Evolutionary conservation across 2,329 filamentous ascomycete species (phyloP).

Genomic region (Lachnellula arida): DNA sequence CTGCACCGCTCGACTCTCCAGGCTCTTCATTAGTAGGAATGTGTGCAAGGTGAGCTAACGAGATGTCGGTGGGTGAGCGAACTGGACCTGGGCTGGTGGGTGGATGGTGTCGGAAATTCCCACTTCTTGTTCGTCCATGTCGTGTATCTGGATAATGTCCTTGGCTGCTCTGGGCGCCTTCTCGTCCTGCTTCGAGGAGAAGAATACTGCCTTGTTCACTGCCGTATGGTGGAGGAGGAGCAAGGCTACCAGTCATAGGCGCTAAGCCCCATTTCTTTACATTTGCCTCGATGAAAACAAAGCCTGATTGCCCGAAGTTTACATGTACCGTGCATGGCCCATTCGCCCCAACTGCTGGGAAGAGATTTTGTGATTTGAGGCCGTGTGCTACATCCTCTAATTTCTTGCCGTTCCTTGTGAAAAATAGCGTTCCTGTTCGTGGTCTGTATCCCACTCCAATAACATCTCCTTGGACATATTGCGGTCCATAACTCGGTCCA

Average conservation of each 20-base stretch:
- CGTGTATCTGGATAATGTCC: constrained; percentile 37
- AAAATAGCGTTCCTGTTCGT: constrained; percentile 91
- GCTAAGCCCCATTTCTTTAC: constrained; percentile 99
- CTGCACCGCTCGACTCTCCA: constrained; percentile 42
- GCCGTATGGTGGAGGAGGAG: constrained; percentile 92
- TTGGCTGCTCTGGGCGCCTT: constrained; percentile 44
- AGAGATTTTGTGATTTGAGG: constrained; percentile 92
- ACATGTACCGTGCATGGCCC: constrained; percentile 91
- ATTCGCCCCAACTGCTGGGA: constrained; percentile 93
- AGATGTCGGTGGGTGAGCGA: constrained; percentile 92
- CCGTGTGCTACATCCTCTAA: constrained; percentile 92
- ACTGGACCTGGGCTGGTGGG: constrained; percentile 85
- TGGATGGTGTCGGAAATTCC: constrained; percentile 66
- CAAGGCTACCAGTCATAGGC: constrained; percentile 90
- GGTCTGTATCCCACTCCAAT: constrained; percentile 94
- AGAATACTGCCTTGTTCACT: constrained; percentile 96
- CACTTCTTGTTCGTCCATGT: constrained; percentile 71
- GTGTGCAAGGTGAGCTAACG: constrained; percentile 77
- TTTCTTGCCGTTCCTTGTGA: constrained; percentile 96
- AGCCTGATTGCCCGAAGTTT: constrained; percentile 96
- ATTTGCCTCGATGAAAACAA: constrained; percentile 98
- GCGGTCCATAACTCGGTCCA: constrained; percentile 73
- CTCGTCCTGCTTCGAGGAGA: constrained; percentile 76
- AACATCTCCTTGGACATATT: constrained; percentile 88
- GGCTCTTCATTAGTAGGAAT: constrained; percentile 64